Evolutionary conservation across 179 eudicot species (phyloP), one percentile per base, ranked within the genome.

Genomic region (Spinacia oleracea): DNA sequence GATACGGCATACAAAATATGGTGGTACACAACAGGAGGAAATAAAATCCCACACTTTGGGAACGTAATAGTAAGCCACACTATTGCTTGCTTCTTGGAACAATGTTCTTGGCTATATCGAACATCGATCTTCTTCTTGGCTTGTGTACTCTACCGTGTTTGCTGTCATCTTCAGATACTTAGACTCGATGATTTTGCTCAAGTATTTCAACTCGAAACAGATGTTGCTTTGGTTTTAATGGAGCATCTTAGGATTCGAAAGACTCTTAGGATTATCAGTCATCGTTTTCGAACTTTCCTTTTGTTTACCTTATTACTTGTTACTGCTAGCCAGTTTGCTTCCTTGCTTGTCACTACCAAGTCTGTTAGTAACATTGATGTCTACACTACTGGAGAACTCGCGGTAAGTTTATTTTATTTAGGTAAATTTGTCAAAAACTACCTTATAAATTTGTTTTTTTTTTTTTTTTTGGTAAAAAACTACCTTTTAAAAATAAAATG

Each of bases 1-100:
- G 92, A 93, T 51, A 76, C 88, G 11, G 84, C 74, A 25, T 95
- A 95, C 87, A 95, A 91, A 71, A 87, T 93, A 55, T 95, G 97
- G 98, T 93, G 98, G 98, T 95, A 93, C 87, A 65, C 77, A 11
- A 84, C 97, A 51, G 97, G 93, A 43, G 92, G 93, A 60, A 72
- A 75, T 21, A 74, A 75, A 74, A 92, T 91, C 40, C 98, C 98
- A 0, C 85, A 88, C 76, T 81, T 83, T 53, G 83, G 75, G 66
- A 91, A 89, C 65, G 70, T 89, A 9, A 79, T 83, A 15, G 50
- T 85, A 6, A 91, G 92, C 85, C 88, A 91, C 73, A 50, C 76
- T 7, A 34, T 93, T 7, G 85, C 89, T 1, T 95, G 97, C 82
- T 42, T 82, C 16, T 78, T 95, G 72, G 86, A 89, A 60, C 85